Evolutionary conservation across 2,329 filamentous ascomycete species (phyloP), one percentile per base, ranked within the genome.

Genomic region (Coniochaeta ligniaria): DNA sequence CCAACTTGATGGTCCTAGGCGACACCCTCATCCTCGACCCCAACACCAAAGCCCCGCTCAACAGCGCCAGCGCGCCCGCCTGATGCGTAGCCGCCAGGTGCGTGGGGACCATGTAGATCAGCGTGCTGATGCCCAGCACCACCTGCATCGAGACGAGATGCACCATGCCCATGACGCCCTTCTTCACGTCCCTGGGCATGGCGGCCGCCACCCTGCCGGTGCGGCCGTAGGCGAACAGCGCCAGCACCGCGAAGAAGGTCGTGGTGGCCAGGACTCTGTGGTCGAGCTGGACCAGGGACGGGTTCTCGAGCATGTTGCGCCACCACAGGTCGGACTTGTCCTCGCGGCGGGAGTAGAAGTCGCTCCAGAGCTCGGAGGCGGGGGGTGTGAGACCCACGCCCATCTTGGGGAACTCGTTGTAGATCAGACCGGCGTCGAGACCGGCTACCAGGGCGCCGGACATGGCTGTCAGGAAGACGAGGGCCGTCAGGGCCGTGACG

Each of bases 331-430:
- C 96, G 14, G 87, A 88, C 47, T 83, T 80, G 72, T 96, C 92
- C 45, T 88, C 81, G 61, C 83, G 84, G 69, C 92, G 89, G 61
- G 87, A 88, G 82, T 97, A 97, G 78, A 92, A 96, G 41, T 84
- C 80, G 70, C 94, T 88, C 74, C 91, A 92, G 35, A 98, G 86
- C 77, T 98, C 94, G 11, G 85, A 81, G 70, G 83, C 85, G 0
- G 94, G 94, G 1, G 94, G 94, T 0, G 91, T 82, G 24, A 96
- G 78, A 12, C 92, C 92, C 3, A 85, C 75, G 9, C 95, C 95
- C 95, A 99, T 99, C 75, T 84, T 91, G 7, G 95, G 95, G 74
- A 99, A 98, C 75, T 99, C 92, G 73, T 99, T 99, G 81, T 99
- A 99, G 75, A 99, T 98, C 60, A 99, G 82, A 9, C 95, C 95